Conservation (phyloP, 257 asterid genomes). For the Jacaranda mimosifolia region DNA sequence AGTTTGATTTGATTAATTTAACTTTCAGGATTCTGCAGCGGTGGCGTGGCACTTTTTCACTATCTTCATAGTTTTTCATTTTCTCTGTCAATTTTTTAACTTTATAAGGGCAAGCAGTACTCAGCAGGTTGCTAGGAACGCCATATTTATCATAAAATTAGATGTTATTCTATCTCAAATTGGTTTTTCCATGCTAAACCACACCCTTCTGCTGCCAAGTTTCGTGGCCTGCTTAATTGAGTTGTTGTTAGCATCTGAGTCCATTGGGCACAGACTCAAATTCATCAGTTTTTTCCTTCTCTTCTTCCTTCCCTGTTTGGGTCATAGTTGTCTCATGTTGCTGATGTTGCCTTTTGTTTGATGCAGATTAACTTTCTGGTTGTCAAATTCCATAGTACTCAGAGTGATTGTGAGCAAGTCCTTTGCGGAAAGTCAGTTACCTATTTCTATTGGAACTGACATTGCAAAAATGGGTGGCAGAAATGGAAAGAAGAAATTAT, state of each 20-base stretch:
- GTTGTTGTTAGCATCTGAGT: background rate
- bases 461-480: slow-evolving; percentile 30
- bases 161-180: too few relatives aligned
- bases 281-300: background rate
- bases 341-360: slow-evolving; percentile 18
- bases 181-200: background rate
- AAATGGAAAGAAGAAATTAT: slow-evolving; percentile 45
- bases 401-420: slow-evolving; percentile 62
- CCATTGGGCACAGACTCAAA: background rate
- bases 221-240: background rate
- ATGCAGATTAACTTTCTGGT: slow-evolving; percentile 78
- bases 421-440: slow-evolving; percentile 42
- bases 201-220: too few relatives aligned
- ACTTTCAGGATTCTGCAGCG: too few relatives aligned
- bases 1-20: slow-evolving; percentile 22
- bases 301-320: background rate
- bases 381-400: slow-evolving; percentile 67
- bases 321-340: background rate
- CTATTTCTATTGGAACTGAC: slow-evolving; percentile 40
- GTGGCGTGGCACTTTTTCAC: too few relatives aligned
- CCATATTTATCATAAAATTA: too few relatives aligned
- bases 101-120: too few relatives aligned
- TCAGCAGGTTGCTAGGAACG: too few relatives aligned
- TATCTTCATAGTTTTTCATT: too few relatives aligned
- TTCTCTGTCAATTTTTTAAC: too few relatives aligned